A percentile compares a stretch with the other conserved stretches of the same genome.
Evolutionary conservation across 805 yeast species (phyloP).

Genomic region (Monosporozyma unispora): DNA sequence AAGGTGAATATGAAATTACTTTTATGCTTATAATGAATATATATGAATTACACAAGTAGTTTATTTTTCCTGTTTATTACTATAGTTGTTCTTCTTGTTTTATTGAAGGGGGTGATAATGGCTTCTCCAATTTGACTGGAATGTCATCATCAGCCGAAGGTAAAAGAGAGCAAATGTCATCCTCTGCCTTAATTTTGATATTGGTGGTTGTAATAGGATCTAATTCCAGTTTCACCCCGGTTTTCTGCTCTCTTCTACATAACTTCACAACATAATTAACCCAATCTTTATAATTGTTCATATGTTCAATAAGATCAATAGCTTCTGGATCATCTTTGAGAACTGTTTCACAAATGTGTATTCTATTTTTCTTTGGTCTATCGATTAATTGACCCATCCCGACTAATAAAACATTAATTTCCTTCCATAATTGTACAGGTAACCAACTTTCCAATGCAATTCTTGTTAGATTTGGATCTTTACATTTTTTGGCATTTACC

Average conservation of each 20-base stretch:
- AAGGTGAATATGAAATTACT: not conserved
- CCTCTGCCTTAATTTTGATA: not conserved
- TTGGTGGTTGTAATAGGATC: not conserved
- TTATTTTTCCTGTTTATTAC: not conserved
- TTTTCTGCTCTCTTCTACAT: conserved; percentile 2
- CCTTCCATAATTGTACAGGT: conserved; percentile 67
- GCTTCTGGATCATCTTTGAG: not conserved
- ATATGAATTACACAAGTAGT: no score
- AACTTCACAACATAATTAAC: conserved; percentile 6
- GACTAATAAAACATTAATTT: conserved; percentile 76
- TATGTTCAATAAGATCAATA: conserved; percentile 6
- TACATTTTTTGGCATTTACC: conserved; percentile 40
- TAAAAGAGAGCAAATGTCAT: not conserved
- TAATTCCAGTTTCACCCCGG: not conserved
- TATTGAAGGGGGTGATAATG: not conserved
- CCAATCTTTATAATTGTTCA: conserved; percentile 10
- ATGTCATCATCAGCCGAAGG: not conserved
- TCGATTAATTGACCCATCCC: conserved; percentile 93
- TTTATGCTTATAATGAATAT: no score
- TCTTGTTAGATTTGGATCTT: conserved; percentile 72
- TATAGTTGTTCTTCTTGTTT: not conserved
- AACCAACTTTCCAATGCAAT: conserved; percentile 62
- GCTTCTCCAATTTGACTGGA: conserved; percentile 1
- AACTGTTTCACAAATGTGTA: conserved; percentile 2
- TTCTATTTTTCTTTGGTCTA: conserved; percentile 46